Base-by-base conservation (phyloP, 2,329 filamentous ascomycete species). In the Neodidymelliopsis sp. region DNA sequence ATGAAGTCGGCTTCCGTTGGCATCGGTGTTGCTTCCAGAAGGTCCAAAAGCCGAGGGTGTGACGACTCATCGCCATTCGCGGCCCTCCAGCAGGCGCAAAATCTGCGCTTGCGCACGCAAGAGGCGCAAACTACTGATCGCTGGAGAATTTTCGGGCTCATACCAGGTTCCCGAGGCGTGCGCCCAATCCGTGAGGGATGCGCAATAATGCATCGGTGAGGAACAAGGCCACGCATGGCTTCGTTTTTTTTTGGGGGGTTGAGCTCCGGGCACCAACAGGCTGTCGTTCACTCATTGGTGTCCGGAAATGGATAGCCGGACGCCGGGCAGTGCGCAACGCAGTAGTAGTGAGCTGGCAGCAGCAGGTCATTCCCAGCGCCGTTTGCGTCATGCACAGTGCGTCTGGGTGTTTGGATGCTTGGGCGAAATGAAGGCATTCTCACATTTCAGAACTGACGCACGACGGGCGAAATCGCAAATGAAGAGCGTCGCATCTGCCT, bases 321-420 rank as follows among this genome's bases (percentile, higher is more conserved):
- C 18, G 35, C 47, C 40, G 40, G 41, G 41, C 47, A 37, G 40
- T 6, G 29, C 34, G n/a, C n/a, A n/a, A n/a, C n/a, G n/a, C n/a
- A n/a, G n/a, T n/a, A 41, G 24, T 10, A 19, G 16, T 50, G 47
- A 45, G 47, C 30, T 50, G 47, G 40, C 47, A 50, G 47, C 52
- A 53, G 53, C 47, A 57, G 54, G 48, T 54, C 50, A 53, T 51
- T 60, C 42, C 29, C 40, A 42, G 33, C 22, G 42, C 49, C 43
- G 49, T 59, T 54, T 63, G 59, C 60, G 57, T 63, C 57, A 59
- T 60, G 39, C 42, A 29, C 38, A n/a, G n/a, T n/a, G n/a, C n/a
- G n/a, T n/a, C n/a, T n/a, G n/a, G n/a, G n/a, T n/a, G n/a, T n/a
- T n/a, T n/a, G n/a, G n/a, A n/a, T n/a, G n/a, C n/a, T n/a, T n/a